Evolutionary conservation across 148 eudicot species (phyloP), one percentile per base, ranked within the genome.

Genomic region (Diospyros kaki): DNA sequence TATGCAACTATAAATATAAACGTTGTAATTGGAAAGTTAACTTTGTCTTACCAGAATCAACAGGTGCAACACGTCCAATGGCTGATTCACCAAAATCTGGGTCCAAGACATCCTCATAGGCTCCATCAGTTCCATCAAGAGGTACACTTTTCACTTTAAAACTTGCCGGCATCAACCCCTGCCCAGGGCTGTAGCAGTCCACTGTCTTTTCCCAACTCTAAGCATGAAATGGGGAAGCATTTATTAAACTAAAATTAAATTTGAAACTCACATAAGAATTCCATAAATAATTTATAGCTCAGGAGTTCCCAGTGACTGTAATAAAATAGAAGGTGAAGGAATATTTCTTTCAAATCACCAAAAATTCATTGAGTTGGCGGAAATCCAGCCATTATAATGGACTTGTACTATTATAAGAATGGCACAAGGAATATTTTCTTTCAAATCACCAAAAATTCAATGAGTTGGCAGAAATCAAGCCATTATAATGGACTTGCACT

Each of bases 81-180:
- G 98, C 94, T n/a, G 98, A 87, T 89, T 91, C 98, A 74, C 97
- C 98, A 79, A 93, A 93, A 83, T 91, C 97, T 17, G 98, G 98
- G 80, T 93, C 98, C 44, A 89, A 79, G 60, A 91, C 84, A 81
- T 94, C 98, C 86, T 89, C 94, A 54, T 78, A 78, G 66, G 87
- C 90, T 71, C 94, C 94, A 70, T 78, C 81, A 61, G 81, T 85
- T 71, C 89, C 93, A 45, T 89, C 88, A 53, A 89, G 86, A 71
- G 91, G 86, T 62, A 81, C 81, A 28, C 71, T 84, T 83, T 80
- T 83, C 65, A 93, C 93, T 79, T 89, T 93, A 62, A 93, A 93
- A 79, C 98, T 93, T 69, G 98, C 98, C 45, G 96, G 98, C 98
- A 93, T 93, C 84, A 93, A 83, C 74, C 98, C 96, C 82, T 89